Conservation (phyloP, 306 rosid genomes). For the Coriaria nepalensis region DNA sequence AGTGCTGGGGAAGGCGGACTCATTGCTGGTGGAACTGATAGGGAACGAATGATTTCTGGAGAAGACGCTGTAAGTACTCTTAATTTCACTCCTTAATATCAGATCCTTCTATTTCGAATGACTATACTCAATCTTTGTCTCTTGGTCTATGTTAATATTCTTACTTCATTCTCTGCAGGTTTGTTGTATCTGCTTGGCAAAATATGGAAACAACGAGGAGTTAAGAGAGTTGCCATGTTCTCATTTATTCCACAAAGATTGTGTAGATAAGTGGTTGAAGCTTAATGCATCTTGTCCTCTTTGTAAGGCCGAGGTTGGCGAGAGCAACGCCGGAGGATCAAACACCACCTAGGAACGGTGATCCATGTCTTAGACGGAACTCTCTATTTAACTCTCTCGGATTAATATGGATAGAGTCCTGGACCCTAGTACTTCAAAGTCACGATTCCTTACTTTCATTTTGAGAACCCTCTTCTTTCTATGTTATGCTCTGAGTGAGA, state of each 20-base stretch:
- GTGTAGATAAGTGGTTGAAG: conserved; percentile 92
- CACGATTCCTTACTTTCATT: too few species aligned
- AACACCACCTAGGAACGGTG: too few species aligned
- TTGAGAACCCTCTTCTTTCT: too few species aligned
- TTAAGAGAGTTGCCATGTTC: conserved; percentile 74
- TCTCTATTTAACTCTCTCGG: too few species aligned
- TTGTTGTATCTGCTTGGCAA: conserved; percentile 89
- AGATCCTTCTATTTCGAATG: too few species aligned
- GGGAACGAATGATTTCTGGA: conserved; percentile 71
- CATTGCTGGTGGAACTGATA: conserved; percentile 89
- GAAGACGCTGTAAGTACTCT: conserved; percentile 79
- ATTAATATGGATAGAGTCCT: too few species aligned
- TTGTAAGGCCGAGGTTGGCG: conserved; percentile 63
- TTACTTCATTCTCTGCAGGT: conserved; percentile 27
- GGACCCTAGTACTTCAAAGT: too few species aligned
- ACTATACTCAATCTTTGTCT: too few species aligned
- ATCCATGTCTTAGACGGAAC: too few species aligned
- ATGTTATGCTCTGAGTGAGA: too few species aligned
- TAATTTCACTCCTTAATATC: too few species aligned
- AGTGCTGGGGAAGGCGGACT: conserved; percentile 57
- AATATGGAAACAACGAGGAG: conserved; percentile 70
- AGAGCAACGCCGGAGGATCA: conserved; percentile 17
- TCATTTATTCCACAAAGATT: conserved; percentile 70
- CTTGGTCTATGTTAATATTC: too few species aligned
- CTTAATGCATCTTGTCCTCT: conserved; percentile 81